phyloP scores from a whole-genome alignment of 208 protist genomes.

The Wallacemonas sp. region DNA sequence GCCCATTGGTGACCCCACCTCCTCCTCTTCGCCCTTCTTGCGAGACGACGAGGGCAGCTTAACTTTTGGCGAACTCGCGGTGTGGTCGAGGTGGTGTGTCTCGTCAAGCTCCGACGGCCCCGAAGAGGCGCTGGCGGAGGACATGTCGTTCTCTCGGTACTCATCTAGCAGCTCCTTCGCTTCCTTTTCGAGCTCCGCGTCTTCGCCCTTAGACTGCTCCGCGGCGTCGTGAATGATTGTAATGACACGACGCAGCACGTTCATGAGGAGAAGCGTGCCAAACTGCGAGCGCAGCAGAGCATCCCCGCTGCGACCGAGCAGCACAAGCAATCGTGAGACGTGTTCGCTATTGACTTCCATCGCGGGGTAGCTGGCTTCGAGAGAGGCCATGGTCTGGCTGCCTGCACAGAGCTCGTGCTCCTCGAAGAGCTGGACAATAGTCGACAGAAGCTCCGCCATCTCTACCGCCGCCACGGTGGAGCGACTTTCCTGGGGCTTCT shows the following conservation, averaged over 20 bases:
- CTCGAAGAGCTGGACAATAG: slow-evolving; percentile 59
- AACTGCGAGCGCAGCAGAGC: slow-evolving; percentile 70
- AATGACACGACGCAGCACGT: slow-evolving; percentile 82
- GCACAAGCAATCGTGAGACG: slow-evolving; percentile 48
- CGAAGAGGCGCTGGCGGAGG: neutral
- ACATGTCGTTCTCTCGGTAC: neutral
- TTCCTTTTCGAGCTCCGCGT: slow-evolving; percentile 47
- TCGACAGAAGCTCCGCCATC: slow-evolving; percentile 52
- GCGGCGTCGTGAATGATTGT: slow-evolving; percentile 73
- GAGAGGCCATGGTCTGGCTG: slow-evolving; percentile 37
- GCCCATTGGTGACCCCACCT: neutral
- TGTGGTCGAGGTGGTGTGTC: neutral
- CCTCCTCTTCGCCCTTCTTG: slow-evolving; percentile 20
- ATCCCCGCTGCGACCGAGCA: slow-evolving; percentile 61
- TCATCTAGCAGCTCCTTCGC: slow-evolving; percentile 40
- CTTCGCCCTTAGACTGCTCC: slow-evolving; percentile 36
- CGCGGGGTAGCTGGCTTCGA: slow-evolving; percentile 45
- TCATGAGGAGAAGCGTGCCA: slow-evolving; percentile 73
- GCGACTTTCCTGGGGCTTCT: slow-evolving; percentile 36
- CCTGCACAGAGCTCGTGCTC: slow-evolving; percentile 30
- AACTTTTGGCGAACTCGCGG: neutral
- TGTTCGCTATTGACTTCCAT: slow-evolving; percentile 52
- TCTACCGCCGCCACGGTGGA: slow-evolving; percentile 66
- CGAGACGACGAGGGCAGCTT: neutral
- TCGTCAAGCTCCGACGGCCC: slow-evolving; percentile 2